Conservation (phyloP, 768 basidiomycete species). For the Hygrophoropsis aurantiaca region DNA sequence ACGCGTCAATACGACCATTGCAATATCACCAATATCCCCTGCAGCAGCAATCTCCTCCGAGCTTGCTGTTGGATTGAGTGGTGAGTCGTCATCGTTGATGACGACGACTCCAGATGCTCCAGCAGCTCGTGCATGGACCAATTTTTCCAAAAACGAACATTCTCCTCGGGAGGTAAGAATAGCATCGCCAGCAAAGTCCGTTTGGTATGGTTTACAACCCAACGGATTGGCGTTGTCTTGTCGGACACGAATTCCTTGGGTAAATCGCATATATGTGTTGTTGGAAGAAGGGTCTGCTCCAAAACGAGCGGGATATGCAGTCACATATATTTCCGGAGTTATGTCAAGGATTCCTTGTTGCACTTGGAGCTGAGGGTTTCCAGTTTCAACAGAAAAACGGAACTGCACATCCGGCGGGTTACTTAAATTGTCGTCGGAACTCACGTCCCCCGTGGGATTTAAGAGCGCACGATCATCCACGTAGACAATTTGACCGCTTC, state of each 20-base stretch:
- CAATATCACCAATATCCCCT: conserved; percentile 58
- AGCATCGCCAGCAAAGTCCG: conserved; percentile 47
- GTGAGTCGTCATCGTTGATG: conserved; percentile 57
- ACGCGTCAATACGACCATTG: conserved; percentile 56
- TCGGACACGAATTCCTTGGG: conserved; percentile 56
- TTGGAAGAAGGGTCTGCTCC: conserved; percentile 56
- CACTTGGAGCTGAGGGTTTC: conserved; percentile 48
- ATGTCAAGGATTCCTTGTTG: conserved; percentile 37
- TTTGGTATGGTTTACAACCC: conserved; percentile 60
- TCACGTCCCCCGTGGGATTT: conserved; percentile 26
- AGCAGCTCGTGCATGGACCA: conserved; percentile 62
- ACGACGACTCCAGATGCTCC: conserved; percentile 81
- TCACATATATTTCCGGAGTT: conserved; percentile 48
- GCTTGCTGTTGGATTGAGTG: conserved; percentile 68
- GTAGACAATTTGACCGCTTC: conserved; percentile 79
- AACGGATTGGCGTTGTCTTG: conserved; percentile 50
- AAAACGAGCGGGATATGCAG: conserved; percentile 67
- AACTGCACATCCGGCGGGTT: conserved; percentile 48
- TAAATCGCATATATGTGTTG: conserved; percentile 42
- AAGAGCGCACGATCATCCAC: conserved; percentile 64
- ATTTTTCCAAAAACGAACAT: conserved; percentile 89
- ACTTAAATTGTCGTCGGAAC: conserved; percentile 15
- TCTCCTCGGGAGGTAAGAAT: conserved; percentile 73
- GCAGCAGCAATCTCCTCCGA: conserved; percentile 53
- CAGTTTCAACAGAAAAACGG: conserved; percentile 54